phyloP scores from a whole-genome alignment of 176 grass and related monocot species.

The Elaeis guineensis region DNA sequence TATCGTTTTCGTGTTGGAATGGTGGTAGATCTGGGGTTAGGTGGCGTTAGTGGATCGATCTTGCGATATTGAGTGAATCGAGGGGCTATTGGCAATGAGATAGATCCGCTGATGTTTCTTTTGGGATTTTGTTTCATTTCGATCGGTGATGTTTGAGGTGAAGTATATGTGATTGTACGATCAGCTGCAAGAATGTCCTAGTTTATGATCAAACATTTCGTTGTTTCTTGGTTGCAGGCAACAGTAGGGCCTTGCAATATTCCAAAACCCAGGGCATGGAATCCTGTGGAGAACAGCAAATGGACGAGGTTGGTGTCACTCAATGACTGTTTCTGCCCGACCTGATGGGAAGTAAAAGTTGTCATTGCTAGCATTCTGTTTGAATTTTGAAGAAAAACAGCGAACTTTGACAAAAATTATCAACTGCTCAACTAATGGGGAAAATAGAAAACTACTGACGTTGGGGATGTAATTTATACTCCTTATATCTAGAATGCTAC shows the following conservation, averaged over 20 bases:
- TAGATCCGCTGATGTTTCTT: not conserved
- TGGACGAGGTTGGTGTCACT: slow-evolving; percentile 64
- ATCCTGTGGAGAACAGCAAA: slow-evolving; percentile 85
- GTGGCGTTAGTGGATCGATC: not conserved
- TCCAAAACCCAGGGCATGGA: slow-evolving; percentile 82
- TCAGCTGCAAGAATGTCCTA: too few relatives aligned
- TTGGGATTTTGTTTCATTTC: too few relatives aligned
- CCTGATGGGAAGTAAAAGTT: not conserved
- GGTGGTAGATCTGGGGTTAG: not conserved
- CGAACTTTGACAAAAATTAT: too few relatives aligned
- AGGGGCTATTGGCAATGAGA: not conserved
- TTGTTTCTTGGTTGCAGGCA: slow-evolving; percentile 37
- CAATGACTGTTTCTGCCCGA: too few relatives aligned
- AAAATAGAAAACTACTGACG: too few relatives aligned
- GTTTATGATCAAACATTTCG: not conserved
- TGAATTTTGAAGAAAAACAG: not conserved
- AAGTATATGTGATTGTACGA: too few relatives aligned
- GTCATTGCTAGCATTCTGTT: slow-evolving; percentile 5
- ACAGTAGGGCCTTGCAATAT: slow-evolving; percentile 83
- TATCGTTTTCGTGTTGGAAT: slow-evolving; percentile 6
- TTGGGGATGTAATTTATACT: too few relatives aligned
- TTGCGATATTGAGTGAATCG: not conserved
- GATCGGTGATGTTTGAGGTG: too few relatives aligned
- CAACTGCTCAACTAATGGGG: too few relatives aligned
- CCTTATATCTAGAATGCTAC: too few relatives aligned